phyloP scores from a whole-genome alignment of 2,329 filamentous ascomycete species.

The Daldinia sp. region DNA sequence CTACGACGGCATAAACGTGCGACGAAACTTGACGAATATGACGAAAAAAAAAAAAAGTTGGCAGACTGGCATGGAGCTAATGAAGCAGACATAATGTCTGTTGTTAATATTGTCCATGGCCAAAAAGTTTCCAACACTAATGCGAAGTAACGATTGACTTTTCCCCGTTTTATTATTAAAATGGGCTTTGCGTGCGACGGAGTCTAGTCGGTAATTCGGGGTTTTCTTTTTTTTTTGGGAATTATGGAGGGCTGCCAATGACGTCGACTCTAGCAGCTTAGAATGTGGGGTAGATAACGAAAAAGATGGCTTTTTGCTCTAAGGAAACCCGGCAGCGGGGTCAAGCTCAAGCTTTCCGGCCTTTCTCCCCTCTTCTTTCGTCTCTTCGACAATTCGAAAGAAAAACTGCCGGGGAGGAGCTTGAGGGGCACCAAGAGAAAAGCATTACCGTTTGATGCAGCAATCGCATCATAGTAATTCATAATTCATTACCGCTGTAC shows the following conservation, averaged over 20 bases:
- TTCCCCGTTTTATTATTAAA: constrained; percentile 15
- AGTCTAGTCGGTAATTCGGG: constrained; percentile 47
- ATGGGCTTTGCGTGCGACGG: constrained; percentile 17
- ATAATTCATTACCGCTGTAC: constrained; percentile 31
- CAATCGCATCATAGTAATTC: constrained; percentile 32
- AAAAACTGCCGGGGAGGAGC: constrained; percentile 41
- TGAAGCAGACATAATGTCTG: constrained; percentile 7
- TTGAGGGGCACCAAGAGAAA: constrained; percentile 26
- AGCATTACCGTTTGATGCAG: constrained; percentile 31
- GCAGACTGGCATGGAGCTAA: constrained; percentile 10
- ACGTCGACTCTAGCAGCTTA: constrained; percentile 34
- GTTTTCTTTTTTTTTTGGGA: constrained; percentile 36
- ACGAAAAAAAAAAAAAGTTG: background rate
- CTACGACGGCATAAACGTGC: constrained; percentile 36
- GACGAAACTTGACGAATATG: constrained; percentile 1
- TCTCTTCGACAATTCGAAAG: constrained; percentile 11
- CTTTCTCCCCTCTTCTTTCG: constrained; percentile 6
- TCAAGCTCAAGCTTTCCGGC: background rate
- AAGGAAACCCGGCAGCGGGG: constrained; percentile 30
- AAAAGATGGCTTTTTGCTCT: constrained; percentile 1
- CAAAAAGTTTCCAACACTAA: constrained; percentile 10
- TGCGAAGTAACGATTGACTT: constrained; percentile 7
- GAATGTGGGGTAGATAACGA: constrained; percentile 41
- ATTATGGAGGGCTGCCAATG: constrained; percentile 31
- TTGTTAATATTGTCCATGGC: constrained; percentile 2